phyloP scores from a whole-genome alignment of 148 eudicot species.

The Cornus florida region DNA sequence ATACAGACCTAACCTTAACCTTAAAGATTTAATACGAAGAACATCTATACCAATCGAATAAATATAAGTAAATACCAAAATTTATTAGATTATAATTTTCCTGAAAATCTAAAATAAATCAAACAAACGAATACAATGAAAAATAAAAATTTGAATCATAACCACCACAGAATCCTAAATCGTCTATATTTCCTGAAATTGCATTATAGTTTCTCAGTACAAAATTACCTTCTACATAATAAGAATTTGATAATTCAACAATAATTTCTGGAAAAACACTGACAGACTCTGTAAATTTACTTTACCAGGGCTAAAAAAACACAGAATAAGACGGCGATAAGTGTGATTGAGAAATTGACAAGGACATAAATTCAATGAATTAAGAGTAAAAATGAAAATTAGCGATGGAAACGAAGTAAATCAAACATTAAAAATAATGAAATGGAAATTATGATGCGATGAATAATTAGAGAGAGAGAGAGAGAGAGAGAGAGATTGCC shows the following conservation, averaged over 20 bases:
- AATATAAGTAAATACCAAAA: background rate
- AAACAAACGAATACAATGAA: too few species aligned
- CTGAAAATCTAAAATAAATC: background rate
- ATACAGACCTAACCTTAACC: too few species aligned
- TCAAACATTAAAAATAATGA: background rate
- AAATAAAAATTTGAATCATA: background rate
- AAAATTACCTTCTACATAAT: too few species aligned
- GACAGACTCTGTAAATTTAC: background rate
- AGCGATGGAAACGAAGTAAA: background rate
- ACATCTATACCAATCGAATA: background rate
- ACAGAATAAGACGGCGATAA: background rate
- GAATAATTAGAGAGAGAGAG: background rate
- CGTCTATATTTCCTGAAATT: background rate
- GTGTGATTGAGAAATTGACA: background rate
- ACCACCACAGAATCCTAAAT: background rate
- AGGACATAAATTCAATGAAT: background rate
- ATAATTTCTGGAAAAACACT: background rate
- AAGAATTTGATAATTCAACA: background rate
- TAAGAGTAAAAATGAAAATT: too few species aligned
- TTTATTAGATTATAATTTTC: background rate
- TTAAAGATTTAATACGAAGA: background rate
- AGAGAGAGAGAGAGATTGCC: conserved; percentile 31
- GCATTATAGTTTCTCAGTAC: too few species aligned
- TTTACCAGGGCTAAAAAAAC: background rate
- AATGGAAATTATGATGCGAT: background rate